Percentiles rank a stretch among this genome's conserved stretches.
Conservation (phyloP, 768 basidiomycete genomes). For the Calocybe indica region DNA sequence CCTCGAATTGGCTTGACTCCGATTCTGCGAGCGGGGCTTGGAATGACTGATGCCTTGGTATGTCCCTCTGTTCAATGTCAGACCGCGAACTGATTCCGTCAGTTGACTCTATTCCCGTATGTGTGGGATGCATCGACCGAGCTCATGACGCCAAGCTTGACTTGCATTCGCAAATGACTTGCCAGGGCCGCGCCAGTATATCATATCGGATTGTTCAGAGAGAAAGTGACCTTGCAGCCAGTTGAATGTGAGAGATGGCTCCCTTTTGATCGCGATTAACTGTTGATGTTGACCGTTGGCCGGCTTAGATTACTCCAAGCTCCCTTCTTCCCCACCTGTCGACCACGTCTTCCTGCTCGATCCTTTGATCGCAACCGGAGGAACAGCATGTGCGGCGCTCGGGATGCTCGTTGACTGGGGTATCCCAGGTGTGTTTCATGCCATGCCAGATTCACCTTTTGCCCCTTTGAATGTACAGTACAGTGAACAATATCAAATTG, state of each 20-base stretch:
- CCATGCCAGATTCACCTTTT: neutral
- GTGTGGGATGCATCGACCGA: conserved; percentile 19
- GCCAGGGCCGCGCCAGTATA: conserved; percentile 75
- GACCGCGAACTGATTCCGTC: neutral
- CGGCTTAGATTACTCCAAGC: conserved; percentile 78
- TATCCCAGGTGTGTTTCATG: conserved; percentile 42
- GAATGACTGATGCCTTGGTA: conserved; percentile 85
- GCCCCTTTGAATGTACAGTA: neutral
- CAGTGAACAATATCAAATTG: conserved; percentile 72
- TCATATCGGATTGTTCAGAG: conserved; percentile 86
- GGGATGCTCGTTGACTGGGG: conserved; percentile 86
- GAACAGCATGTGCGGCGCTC: conserved; percentile 85
- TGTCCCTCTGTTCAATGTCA: conserved; percentile 7
- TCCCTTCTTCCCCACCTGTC: conserved; percentile 68
- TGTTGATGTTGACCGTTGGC: neutral
- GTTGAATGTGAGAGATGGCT: conserved; percentile 67
- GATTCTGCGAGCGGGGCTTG: conserved; percentile 88
- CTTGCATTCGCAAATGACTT: neutral
- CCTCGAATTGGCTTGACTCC: conserved; percentile 82
- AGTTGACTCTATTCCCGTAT: conserved; percentile 78
- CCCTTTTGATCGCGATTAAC: neutral
- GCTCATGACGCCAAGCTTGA: neutral
- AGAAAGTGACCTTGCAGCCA: conserved; percentile 82
- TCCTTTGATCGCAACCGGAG: conserved; percentile 91
- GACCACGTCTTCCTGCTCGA: conserved; percentile 88